These are phyloP conservation scores for Dictyostelium discoideum DNA, from an alignment of 78 protist species.

Conservation along the genomic window dicty_2.7 NC_007089.4:5587501-5588000, in stretches of 20 bases:
- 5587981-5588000: background rate
- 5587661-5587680: background rate
- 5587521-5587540: constrained; percentile 20
- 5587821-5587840: background rate
- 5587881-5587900: background rate
- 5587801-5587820: background rate
- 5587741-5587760: background rate
- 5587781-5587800: background rate
- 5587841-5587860: constrained; percentile 13
- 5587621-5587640: constrained; percentile 44
- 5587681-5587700: constrained; percentile 1
- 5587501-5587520: background rate
- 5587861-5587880: constrained; percentile 22
- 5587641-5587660: constrained; percentile 58
- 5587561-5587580: constrained; percentile 1
- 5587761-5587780: background rate
- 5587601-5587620: constrained; percentile 7
- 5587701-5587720: constrained; percentile 34
- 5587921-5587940: background rate
- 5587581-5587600: constrained; percentile 33
- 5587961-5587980: constrained; percentile 30
- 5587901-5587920: constrained; percentile 12
- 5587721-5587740: constrained; percentile 6
- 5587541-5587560: constrained; percentile 21
- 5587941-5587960: background rate